Evolutionary conservation across 768 basidiomycete genomes (phyloP).

Genomic region (Collybia sordida): DNA sequence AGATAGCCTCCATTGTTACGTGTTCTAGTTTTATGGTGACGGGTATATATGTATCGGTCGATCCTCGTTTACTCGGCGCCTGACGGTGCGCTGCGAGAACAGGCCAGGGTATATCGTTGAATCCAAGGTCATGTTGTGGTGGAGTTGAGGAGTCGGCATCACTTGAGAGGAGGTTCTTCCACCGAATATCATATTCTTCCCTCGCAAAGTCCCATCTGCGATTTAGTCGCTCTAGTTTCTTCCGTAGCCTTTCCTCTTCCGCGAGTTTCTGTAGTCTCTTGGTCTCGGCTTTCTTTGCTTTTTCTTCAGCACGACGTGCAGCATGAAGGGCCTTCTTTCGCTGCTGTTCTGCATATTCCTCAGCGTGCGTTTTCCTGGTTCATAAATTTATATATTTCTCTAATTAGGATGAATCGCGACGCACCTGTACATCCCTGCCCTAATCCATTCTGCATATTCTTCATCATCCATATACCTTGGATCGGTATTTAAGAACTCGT

Average conservation of each 20-base stretch:
- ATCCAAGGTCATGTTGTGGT: slow-evolving; percentile 30
- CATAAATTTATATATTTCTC: neutral
- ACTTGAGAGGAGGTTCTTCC: slow-evolving; percentile 49
- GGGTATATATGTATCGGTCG: slow-evolving; percentile 1
- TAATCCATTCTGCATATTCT: slow-evolving; percentile 85
- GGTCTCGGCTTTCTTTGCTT: slow-evolving; percentile 54
- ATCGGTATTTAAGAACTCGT: slow-evolving; percentile 41
- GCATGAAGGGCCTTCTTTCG: slow-evolving; percentile 52
- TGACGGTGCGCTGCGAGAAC: slow-evolving; percentile 37
- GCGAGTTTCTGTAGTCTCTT: slow-evolving; percentile 46
- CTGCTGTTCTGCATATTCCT: slow-evolving; percentile 62
- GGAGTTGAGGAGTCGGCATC: slow-evolving; percentile 17
- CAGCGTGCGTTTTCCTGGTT: slow-evolving; percentile 64
- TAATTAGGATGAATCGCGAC: slow-evolving; percentile 17
- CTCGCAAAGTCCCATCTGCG: slow-evolving; percentile 44
- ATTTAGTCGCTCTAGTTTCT: slow-evolving; percentile 47
- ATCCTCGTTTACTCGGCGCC: slow-evolving; percentile 14
- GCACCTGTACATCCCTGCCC: slow-evolving; percentile 82
- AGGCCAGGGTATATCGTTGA: slow-evolving; percentile 77
- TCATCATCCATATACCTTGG: slow-evolving; percentile 73
- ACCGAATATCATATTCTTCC: slow-evolving; percentile 54
- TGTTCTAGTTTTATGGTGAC: slow-evolving; percentile 38
- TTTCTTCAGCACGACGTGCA: slow-evolving; percentile 53
- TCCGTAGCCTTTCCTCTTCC: slow-evolving; percentile 50
- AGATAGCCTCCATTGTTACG: slow-evolving; percentile 54